Evolutionary conservation across 2,329 filamentous ascomycete species (phyloP).

Genomic region (Venturia nashicola): DNA sequence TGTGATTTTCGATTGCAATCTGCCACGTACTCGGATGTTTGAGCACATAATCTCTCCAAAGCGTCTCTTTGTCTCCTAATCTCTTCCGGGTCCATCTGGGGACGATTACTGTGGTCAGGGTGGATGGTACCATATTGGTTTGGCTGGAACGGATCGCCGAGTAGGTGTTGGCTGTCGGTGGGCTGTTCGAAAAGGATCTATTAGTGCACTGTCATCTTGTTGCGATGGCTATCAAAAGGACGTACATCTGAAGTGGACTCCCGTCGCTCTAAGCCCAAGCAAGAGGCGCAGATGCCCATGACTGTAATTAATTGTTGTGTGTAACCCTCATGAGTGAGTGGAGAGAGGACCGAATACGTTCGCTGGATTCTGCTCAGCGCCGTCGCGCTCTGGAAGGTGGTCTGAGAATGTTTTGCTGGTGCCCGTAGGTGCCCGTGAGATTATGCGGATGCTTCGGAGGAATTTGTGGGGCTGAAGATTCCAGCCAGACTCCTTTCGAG

Average conservation of each 20-base stretch:
- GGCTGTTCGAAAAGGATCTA: slow-evolving; percentile 19
- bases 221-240: slow-evolving; percentile 7
- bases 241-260: slow-evolving; percentile 32
- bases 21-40: slow-evolving; percentile 33
- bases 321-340: slow-evolving; percentile 9
- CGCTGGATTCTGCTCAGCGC: background rate
- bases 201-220: background rate
- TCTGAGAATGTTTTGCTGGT: background rate
- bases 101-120: slow-evolving; percentile 20
- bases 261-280: slow-evolving; percentile 32
- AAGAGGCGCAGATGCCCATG: slow-evolving; percentile 38
- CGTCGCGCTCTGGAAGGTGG: slow-evolving; percentile 3
- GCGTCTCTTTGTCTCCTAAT: slow-evolving; percentile 34
- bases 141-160: slow-evolving; percentile 30
- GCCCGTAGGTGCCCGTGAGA: background rate
- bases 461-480: background rate
- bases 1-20: background rate
- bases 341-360: slow-evolving; percentile 8
- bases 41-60: slow-evolving; percentile 35
- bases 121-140: slow-evolving; percentile 32
- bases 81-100: slow-evolving; percentile 36
- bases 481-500: too few relatives aligned
- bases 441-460: background rate
- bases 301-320: slow-evolving; percentile 14
- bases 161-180: slow-evolving; percentile 33